Conservation (phyloP, 371 early-diverging fungal species). For the Mucor velutinosus region DNA sequence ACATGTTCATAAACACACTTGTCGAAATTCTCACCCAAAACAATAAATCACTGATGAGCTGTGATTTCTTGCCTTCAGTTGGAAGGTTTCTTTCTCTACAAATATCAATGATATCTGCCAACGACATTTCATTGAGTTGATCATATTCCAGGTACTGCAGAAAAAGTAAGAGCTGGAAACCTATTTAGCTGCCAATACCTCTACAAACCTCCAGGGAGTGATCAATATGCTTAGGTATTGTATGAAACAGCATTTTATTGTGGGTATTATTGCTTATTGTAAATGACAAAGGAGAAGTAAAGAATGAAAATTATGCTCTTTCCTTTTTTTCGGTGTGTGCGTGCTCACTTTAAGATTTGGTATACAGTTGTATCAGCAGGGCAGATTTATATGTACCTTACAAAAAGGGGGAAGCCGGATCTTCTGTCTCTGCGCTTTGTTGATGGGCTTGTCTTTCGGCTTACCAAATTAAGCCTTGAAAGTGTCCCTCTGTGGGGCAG, state of each 20-base stretch:
- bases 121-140: slow-evolving; percentile 23
- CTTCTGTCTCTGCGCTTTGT: background rate
- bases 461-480: background rate
- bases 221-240: slow-evolving; percentile 33
- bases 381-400: background rate
- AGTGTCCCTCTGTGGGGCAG: background rate
- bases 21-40: slow-evolving; percentile 54
- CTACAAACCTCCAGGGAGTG: slow-evolving; percentile 38
- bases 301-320: background rate
- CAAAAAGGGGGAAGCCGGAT: background rate
- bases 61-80: slow-evolving; percentile 66
- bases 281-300: background rate
- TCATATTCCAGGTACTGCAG: slow-evolving; percentile 5
- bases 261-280: background rate
- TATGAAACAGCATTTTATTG: slow-evolving; percentile 10
- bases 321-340: background rate
- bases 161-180: background rate
- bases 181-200: background rate
- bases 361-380: slow-evolving; percentile 1
- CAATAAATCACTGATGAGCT: slow-evolving; percentile 61
- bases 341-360: background rate
- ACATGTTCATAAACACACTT: background rate
- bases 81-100: slow-evolving; percentile 65
- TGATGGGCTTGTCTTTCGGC: background rate
- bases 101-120: slow-evolving; percentile 72